Evolutionary conservation across 2,329 filamentous ascomycete species (phyloP).

Genomic region (Xylariaceae sp.): DNA sequence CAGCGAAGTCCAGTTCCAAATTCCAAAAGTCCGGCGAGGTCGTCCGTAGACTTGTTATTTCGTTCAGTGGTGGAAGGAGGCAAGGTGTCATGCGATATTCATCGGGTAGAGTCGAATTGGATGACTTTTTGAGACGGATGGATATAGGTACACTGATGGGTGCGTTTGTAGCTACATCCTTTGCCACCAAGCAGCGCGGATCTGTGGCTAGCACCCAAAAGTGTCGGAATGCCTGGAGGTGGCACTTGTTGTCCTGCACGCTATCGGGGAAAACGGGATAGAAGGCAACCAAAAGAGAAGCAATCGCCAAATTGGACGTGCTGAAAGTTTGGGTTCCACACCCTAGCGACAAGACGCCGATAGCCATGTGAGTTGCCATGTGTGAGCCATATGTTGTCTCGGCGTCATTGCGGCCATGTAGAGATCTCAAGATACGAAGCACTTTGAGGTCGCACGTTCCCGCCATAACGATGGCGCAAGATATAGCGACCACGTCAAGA

Average conservation of each 20-base stretch:
- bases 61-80: constrained; percentile 60
- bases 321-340: constrained; percentile 91
- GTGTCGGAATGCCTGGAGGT: constrained; percentile 93
- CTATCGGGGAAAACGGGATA: constrained; percentile 88
- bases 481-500: constrained; percentile 80
- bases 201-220: constrained; percentile 96
- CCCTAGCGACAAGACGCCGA: constrained; percentile 85
- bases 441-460: constrained; percentile 86
- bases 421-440: constrained; percentile 76
- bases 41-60: constrained; percentile 56
- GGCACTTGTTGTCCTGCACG: constrained; percentile 89
- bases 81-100: constrained; percentile 53
- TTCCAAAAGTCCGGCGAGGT: constrained; percentile 72
- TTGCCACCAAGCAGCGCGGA: constrained; percentile 79
- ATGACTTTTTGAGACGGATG: constrained; percentile 51
- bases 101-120: constrained; percentile 9
- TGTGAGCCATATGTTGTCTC: constrained; percentile 92
- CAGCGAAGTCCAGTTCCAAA: constrained; percentile 68
- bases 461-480: constrained; percentile 86
- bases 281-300: constrained; percentile 81
- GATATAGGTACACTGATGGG: constrained; percentile 71
- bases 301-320: constrained; percentile 81
- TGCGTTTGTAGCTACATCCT: constrained; percentile 79
- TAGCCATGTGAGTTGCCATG: constrained; percentile 85
- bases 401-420: constrained; percentile 81